These are phyloP conservation scores for Dryas alaskensis DNA, from an alignment of 306 rosid species.

Conservation along the genomic window DNA sequence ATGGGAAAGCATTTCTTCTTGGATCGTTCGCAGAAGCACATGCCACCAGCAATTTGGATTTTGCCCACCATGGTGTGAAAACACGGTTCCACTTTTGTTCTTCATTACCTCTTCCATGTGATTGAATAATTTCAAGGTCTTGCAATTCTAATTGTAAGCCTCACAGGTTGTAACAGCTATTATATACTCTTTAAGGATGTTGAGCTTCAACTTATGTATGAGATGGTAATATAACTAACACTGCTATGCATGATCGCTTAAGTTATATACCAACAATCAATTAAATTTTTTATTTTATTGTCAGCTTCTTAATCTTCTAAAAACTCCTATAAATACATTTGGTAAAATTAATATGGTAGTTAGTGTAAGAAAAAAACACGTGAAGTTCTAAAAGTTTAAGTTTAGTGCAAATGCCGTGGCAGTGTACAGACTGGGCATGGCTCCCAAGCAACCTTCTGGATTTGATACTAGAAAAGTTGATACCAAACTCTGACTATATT, in stretches of 20 bases:
- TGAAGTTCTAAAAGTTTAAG: no score
- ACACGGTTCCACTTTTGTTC: background rate
- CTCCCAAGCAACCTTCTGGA: conserved; percentile 7
- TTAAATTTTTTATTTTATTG: background rate
- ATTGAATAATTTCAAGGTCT: background rate
- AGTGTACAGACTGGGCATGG: background rate
- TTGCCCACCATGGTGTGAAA: conserved; percentile 17
- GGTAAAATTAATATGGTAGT: no score
- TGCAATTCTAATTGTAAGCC: no score
- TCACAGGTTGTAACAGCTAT: no score
- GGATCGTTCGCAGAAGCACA: conserved; percentile 10
- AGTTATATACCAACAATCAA: no score
- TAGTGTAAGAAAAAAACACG: no score
- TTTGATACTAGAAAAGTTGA: conserved; percentile 12
- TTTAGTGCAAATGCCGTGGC: no score
- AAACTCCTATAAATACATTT: no score
- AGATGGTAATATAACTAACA: no score
- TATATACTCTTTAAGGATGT: no score
- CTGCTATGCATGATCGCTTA: no score
- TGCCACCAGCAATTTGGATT: conserved; percentile 16
- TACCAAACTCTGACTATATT: conserved; percentile 4
- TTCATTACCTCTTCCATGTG: background rate
- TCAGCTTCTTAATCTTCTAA: background rate
- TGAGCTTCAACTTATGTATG: no score
- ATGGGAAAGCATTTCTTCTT: background rate